Evolutionary conservation across 2,329 filamentous ascomycete genomes (phyloP).

Genomic region (Trichoderma asperellum): DNA sequence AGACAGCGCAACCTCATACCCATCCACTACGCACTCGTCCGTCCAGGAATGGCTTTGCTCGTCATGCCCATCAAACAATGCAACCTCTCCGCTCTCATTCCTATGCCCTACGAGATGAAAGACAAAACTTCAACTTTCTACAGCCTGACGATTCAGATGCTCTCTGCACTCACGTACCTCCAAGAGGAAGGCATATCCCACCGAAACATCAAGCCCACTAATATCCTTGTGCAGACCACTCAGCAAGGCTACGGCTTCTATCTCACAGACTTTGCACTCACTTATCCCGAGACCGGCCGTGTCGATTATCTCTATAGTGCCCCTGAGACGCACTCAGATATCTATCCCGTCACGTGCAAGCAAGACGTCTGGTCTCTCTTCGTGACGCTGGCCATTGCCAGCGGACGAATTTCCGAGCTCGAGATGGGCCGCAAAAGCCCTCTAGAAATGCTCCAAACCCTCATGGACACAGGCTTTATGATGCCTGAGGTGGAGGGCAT

Average conservation of each 20-base stretch:
- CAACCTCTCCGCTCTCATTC: background rate
- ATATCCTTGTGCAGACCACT: slow-evolving; percentile 1
- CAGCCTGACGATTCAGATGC: slow-evolving; percentile 9
- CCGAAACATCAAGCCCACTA: slow-evolving; percentile 8
- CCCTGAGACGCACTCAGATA: background rate
- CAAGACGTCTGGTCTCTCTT: slow-evolving; percentile 19
- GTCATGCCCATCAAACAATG: background rate
- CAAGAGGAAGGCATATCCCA: slow-evolving; percentile 4
- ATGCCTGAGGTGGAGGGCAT: background rate
- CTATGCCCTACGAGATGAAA: background rate
- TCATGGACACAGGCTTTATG: background rate
- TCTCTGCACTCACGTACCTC: slow-evolving; percentile 11
- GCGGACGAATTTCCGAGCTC: background rate
- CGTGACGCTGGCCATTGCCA: background rate
- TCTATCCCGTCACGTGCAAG: background rate
- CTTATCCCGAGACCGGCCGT: background rate
- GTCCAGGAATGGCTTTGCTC: background rate
- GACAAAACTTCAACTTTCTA: background rate
- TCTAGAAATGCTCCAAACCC: too few species aligned
- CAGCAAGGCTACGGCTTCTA: background rate
- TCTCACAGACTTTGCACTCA: slow-evolving; percentile 4
- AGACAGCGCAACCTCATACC: background rate
- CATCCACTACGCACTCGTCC: background rate
- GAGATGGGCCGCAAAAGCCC: background rate
- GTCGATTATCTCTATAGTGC: background rate